Evolutionary conservation across 805 yeast species (phyloP).

Genomic region (Ogataea degrootiae): DNA sequence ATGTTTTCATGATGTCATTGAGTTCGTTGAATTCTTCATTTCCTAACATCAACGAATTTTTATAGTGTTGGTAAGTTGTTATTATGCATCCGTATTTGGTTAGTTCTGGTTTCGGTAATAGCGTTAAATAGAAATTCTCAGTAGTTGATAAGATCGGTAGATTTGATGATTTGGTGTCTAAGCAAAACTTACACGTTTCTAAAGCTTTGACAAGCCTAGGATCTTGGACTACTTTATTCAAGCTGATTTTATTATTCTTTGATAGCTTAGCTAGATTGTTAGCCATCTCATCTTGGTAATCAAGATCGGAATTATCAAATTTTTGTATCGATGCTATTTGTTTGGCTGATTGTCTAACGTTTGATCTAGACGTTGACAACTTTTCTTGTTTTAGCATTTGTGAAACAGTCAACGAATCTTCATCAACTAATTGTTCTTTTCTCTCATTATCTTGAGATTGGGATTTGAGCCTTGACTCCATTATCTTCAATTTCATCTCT

Average conservation of each 20-base stretch:
- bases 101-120: conserved; percentile 38
- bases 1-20: conserved; percentile 35
- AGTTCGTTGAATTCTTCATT: conserved; percentile 43
- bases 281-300: conserved; percentile 40
- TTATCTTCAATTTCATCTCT: conserved; percentile 20
- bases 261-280: conserved; percentile 31
- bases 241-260: conserved; percentile 21
- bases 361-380: conserved; percentile 8
- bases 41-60: conserved; percentile 37
- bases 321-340: conserved; percentile 34
- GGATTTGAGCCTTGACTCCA: conserved; percentile 5
- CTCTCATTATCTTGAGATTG: neutral
- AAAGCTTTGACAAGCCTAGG: conserved; percentile 27
- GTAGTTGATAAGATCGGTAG: conserved; percentile 30
- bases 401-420: conserved; percentile 33
- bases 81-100: conserved; percentile 33
- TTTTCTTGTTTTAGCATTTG: conserved; percentile 34
- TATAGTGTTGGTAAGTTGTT: conserved; percentile 37
- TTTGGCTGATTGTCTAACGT: conserved; percentile 22
- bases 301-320: conserved; percentile 34
- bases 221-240: conserved; percentile 15
- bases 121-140: conserved; percentile 32
- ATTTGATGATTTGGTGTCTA: conserved; percentile 24
- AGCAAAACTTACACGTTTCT: conserved; percentile 35
- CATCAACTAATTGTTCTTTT: conserved; percentile 5